phyloP scores from a whole-genome alignment of 306 rosid species.

The Parietaria judaica region DNA sequence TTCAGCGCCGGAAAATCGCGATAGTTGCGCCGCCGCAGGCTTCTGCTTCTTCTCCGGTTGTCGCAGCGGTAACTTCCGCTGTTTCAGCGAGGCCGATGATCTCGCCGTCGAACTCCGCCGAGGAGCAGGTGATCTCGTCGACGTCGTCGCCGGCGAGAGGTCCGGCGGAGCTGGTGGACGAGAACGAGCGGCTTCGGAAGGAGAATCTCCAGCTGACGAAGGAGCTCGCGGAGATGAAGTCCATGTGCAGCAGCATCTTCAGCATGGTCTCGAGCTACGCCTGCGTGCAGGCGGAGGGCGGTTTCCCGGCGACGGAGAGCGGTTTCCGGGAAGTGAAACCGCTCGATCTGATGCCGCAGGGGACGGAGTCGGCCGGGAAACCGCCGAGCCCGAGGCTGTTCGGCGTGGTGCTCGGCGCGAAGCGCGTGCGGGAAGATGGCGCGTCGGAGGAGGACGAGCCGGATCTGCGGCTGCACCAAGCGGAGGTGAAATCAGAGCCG shows the following conservation, averaged over 20 bases:
- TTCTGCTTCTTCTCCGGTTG: conserved; percentile 12
- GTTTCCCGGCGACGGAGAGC: conserved; percentile 27
- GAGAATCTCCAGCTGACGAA: conserved; percentile 58
- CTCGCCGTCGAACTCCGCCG: conserved; percentile 61
- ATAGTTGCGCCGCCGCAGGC: conserved; percentile 12
- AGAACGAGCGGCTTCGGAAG: conserved; percentile 70
- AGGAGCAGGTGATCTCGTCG: conserved; percentile 61
- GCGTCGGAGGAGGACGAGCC: conserved; percentile 33
- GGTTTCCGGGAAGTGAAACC: conserved; percentile 31
- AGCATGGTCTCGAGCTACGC: conserved; percentile 55
- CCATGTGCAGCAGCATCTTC: conserved; percentile 67
- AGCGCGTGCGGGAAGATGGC: conserved; percentile 41
- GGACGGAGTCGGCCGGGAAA: conserved; percentile 24
- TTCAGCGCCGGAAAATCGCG: conserved; percentile 64
- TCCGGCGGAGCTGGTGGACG: conserved; percentile 61
- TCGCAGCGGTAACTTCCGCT: conserved; percentile 22
- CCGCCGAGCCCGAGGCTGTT: conserved; percentile 16
- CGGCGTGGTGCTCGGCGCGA: conserved; percentile 13
- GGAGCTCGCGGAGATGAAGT: conserved; percentile 65
- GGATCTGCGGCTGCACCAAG: conserved; percentile 34
- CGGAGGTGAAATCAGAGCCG: conserved; percentile 55
- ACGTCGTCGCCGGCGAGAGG: conserved; percentile 46
- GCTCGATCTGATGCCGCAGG: conserved; percentile 52
- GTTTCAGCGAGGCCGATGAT: conserved; percentile 23
- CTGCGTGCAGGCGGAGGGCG: conserved; percentile 21